Base-by-base conservation (phyloP, 1,284 basidiomycete genomes). In the Heterobasidion occidentale region DNA sequence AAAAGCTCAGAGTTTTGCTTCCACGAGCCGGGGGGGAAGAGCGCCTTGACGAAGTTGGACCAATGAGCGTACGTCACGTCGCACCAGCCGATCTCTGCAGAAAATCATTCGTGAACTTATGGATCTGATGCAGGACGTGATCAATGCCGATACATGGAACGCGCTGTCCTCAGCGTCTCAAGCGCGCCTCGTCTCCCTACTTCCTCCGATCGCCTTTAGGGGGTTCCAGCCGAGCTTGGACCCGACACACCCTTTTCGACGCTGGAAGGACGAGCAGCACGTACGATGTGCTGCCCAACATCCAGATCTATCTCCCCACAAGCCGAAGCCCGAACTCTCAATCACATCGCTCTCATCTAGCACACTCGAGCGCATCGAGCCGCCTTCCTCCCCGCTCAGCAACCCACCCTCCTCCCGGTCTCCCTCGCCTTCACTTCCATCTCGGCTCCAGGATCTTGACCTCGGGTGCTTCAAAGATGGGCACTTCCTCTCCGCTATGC, bases 51-150 rank as follows among this genome's bases (percentile, higher is more conserved):
- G 11, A 71, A 67, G 35, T 67, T 79, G 59, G 74, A 83, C 59
- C n/a, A n/a, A 75, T 83, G 58, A 72, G 74, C 61, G 81, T 83
- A n/a, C n/a, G n/a, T n/a, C n/a, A 66, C 65, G 80, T 75, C n/a
- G 35, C 48, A 57, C 59, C 56, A 55, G 35, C 20, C 35, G 27
- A 6, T 27, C 27, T 56, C 45, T 59, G 33, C 36, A 44, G 4
- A n/a, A 20, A 42, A 35, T 51, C 7, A 42, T 17, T 46, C 5
- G 27, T 5, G 42, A 38, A 9, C 20, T 19, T 46, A 27, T 27
- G 27, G 4, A 27, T 5, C 5, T 42, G n/a, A n/a, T 51, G n/a
- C 58, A 84, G 81, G 76, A 79, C 52, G 64, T 83, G 11, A 68
- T 84, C 56, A 83, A 79, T 62, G 69, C 69, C 17, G 65, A 71